phyloP scores from a whole-genome alignment of 2,329 filamentous ascomycete species.

The Periconia sp. region DNA sequence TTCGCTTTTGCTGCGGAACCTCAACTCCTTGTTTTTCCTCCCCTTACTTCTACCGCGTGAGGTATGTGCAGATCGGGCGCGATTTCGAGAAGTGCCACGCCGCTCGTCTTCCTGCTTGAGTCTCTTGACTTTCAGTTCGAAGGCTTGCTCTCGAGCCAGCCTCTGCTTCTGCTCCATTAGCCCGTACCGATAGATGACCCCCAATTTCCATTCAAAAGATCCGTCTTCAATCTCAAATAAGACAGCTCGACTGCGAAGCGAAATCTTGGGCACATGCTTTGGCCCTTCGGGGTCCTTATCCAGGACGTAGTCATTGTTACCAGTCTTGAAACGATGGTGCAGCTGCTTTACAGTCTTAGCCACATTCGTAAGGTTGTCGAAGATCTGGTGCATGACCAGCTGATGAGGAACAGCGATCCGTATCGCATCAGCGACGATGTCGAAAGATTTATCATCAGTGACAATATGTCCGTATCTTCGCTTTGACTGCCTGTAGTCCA shows the following conservation, averaged over 20 bases:
- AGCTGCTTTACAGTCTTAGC: slow-evolving; percentile 87
- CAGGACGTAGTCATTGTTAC: slow-evolving; percentile 85
- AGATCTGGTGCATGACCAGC: slow-evolving; percentile 83
- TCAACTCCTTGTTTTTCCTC: slow-evolving; percentile 39
- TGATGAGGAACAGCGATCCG: slow-evolving; percentile 90
- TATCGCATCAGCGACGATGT: slow-evolving; percentile 84
- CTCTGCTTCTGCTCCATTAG: slow-evolving; percentile 89
- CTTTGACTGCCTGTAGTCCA: slow-evolving; percentile 80
- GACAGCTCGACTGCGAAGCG: slow-evolving; percentile 79
- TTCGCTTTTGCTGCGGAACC: slow-evolving; percentile 49
- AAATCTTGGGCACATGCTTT: slow-evolving; percentile 85
- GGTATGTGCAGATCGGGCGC: slow-evolving; percentile 59
- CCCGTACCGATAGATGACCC: slow-evolving; percentile 90
- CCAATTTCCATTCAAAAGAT: slow-evolving; percentile 95
- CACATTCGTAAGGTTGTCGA: slow-evolving; percentile 91
- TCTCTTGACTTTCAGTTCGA: slow-evolving; percentile 83
- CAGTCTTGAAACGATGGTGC: slow-evolving; percentile 89
- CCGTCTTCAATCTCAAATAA: slow-evolving; percentile 95
- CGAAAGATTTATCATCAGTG: slow-evolving; percentile 79
- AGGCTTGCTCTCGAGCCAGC: slow-evolving; percentile 87
- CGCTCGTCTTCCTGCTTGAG: slow-evolving; percentile 68
- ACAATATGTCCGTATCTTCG: slow-evolving; percentile 68
- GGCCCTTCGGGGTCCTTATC: slow-evolving; percentile 85
- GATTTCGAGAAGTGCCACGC: slow-evolving; percentile 56
- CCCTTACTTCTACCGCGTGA: slow-evolving; percentile 48